These are phyloP conservation scores for Fragilaria crotonensis DNA, from an alignment of 108 stramenopile species.

Conservation along the genomic window DNA sequence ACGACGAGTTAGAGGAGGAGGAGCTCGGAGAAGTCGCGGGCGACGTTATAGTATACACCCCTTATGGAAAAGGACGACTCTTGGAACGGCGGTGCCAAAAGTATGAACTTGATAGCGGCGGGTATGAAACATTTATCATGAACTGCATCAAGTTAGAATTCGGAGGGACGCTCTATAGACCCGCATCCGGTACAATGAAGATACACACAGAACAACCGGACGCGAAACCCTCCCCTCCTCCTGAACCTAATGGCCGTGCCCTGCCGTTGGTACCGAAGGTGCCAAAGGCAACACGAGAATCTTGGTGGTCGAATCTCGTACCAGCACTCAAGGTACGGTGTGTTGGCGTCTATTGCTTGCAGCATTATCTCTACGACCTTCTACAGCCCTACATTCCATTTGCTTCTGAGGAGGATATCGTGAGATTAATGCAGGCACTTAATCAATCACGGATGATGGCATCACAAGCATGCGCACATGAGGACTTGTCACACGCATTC, in stretches of 20 bases:
- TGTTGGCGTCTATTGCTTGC: constrained; percentile 64
- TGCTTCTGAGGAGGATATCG: constrained; percentile 25
- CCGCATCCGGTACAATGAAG: constrained; percentile 3
- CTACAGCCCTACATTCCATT: constrained; percentile 26
- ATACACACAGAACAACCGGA: not conserved
- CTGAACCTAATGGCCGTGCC: no score
- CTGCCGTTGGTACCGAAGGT: not conserved
- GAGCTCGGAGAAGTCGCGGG: constrained; percentile 6
- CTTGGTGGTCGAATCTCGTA: constrained; percentile 25
- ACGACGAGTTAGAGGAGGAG: not conserved
- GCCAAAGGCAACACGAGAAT: not conserved
- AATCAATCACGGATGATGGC: constrained; percentile 42
- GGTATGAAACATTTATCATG: constrained; percentile 1
- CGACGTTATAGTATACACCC: constrained; percentile 10
- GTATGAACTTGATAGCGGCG: not conserved
- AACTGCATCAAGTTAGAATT: constrained; percentile 13
- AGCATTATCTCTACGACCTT: constrained; percentile 40
- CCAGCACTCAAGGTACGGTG: constrained; percentile 62
- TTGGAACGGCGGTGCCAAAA: not conserved
- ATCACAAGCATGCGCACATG: constrained; percentile 40
- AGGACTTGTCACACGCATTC: constrained; percentile 63
- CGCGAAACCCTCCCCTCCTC: no score
- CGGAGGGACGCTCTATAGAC: constrained; percentile 15
- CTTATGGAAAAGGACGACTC: constrained; percentile 13
- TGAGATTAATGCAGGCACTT: constrained; percentile 38